A percentile compares a stretch with the other conserved stretches of the same genome.
Evolutionary conservation across 306 rosid species (phyloP).

Genomic region (Albizia julibrissin): DNA sequence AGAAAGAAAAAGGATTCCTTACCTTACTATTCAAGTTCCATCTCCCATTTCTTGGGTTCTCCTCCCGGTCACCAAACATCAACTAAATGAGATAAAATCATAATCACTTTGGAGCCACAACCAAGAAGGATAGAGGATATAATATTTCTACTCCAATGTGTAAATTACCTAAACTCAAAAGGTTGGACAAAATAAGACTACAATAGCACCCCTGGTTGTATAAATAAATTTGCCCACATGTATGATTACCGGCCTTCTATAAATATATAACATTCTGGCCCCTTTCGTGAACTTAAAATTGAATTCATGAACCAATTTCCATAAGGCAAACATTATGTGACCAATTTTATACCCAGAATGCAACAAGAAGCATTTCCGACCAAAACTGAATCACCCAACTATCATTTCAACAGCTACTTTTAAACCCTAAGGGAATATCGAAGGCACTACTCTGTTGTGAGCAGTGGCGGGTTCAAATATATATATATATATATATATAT

Average conservation of each 20-base stretch:
- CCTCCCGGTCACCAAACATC: constrained; percentile 83
- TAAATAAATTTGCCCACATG: not conserved
- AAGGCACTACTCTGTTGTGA: not conserved
- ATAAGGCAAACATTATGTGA: not conserved
- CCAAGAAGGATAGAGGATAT: not conserved
- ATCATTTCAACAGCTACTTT: not conserved
- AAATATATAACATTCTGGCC: not conserved
- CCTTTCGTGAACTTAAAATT: not conserved
- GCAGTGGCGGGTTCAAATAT: not conserved
- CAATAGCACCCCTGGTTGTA: not conserved
- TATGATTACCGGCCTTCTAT: not conserved
- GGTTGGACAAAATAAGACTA: not conserved
- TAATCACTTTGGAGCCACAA: not conserved
- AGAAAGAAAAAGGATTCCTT: not conserved
- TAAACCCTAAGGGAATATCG: not conserved
- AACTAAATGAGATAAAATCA: constrained; percentile 45
- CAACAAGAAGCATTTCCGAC: not conserved
- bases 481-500: too few relatives aligned
- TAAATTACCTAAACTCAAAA: not conserved
- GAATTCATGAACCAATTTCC: not conserved
- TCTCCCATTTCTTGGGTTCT: constrained; percentile 82
- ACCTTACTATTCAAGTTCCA: constrained; percentile 97
- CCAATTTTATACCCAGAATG: not conserved
- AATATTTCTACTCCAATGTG: not conserved
- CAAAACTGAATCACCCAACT: not conserved